phyloP scores from a whole-genome alignment of 2,329 filamentous ascomycete species.

The Gaeumannomyces sp. region DNA sequence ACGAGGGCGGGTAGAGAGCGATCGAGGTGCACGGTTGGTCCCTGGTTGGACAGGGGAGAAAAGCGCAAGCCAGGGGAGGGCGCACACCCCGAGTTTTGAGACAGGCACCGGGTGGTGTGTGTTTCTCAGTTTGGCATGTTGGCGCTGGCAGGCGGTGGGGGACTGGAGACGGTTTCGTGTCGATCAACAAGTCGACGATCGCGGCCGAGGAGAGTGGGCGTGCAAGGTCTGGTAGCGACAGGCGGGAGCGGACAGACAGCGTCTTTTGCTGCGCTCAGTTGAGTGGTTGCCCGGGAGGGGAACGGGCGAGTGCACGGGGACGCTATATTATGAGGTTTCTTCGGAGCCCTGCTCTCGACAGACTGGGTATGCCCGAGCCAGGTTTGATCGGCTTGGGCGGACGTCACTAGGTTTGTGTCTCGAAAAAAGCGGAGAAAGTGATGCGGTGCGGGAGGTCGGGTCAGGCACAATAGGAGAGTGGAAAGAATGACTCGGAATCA shows the following conservation, averaged over 20 bases:
- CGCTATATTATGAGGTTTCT: background rate
- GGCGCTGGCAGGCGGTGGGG: background rate
- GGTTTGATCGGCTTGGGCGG: conserved; percentile 2
- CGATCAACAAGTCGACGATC: background rate
- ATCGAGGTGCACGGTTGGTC: background rate
- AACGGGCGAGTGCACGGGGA: background rate
- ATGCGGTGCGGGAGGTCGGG: background rate
- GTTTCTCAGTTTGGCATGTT: conserved; percentile 3
- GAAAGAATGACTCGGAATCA: background rate
- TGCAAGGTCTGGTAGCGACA: background rate
- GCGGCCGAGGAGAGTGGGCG: background rate
- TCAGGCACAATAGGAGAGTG: background rate
- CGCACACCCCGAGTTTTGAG: background rate
- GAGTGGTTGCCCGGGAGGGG: background rate
- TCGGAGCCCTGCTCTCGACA: background rate
- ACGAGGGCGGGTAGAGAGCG: background rate
- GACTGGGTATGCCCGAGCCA: background rate
- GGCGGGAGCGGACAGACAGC: background rate
- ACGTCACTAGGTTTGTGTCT: background rate
- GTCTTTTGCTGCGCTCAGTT: background rate
- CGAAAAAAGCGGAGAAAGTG: background rate
- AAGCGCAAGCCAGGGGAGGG: too few species aligned
- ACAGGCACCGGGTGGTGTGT: background rate
- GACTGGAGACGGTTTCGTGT: background rate
- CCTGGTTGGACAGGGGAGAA: background rate